Evolutionary conservation across 1,139 yeast genomes (phyloP).

Genomic region (Yamadazyma diospyri): DNA sequence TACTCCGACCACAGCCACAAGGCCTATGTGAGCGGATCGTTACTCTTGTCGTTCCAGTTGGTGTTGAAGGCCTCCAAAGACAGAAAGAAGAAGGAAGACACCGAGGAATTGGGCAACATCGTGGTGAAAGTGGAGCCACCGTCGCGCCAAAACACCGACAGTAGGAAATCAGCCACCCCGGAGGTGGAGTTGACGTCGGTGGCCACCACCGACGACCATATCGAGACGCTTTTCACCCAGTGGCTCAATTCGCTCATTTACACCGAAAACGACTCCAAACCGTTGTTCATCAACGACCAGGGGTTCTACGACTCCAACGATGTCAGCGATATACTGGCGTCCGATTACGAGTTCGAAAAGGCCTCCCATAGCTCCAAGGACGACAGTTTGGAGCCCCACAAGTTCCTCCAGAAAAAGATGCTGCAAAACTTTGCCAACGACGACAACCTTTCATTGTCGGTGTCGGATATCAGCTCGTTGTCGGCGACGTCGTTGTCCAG

Average conservation of each 20-base stretch:
- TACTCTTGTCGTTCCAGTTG: constrained; percentile 50
- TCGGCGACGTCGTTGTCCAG: constrained; percentile 6
- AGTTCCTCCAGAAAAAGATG: constrained; percentile 11
- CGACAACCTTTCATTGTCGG: constrained; percentile 2
- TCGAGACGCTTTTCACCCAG: constrained; percentile 17
- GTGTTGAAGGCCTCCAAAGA: constrained; percentile 18
- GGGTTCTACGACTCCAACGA: constrained; percentile 35
- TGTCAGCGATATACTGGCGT: constrained; percentile 18
- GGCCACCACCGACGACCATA: constrained; percentile 10
- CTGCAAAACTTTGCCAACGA: constrained; percentile 9
- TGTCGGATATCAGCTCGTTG: constrained; percentile 7
- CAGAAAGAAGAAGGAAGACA: not conserved
- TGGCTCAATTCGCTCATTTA: constrained; percentile 34
- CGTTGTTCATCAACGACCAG: constrained; percentile 33
- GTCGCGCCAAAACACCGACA: constrained; percentile 11
- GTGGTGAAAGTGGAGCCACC: constrained; percentile 22
- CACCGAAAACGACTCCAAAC: constrained; percentile 26
- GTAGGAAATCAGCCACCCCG: not conserved
- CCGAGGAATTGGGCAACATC: not conserved
- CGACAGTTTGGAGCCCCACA: constrained; percentile 9
- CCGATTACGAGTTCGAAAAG: constrained; percentile 8
- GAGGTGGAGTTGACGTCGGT: constrained; percentile 3
- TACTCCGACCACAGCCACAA: constrained; percentile 45
- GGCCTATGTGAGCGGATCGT: constrained; percentile 55
- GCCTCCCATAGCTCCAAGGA: constrained; percentile 7